A percentile compares a stretch with the other conserved stretches of the same genome.
These are phyloP conservation scores for Artemisia annua DNA, from an alignment of 129 eudicot genomes.

Conservation along the genomic window DNA sequence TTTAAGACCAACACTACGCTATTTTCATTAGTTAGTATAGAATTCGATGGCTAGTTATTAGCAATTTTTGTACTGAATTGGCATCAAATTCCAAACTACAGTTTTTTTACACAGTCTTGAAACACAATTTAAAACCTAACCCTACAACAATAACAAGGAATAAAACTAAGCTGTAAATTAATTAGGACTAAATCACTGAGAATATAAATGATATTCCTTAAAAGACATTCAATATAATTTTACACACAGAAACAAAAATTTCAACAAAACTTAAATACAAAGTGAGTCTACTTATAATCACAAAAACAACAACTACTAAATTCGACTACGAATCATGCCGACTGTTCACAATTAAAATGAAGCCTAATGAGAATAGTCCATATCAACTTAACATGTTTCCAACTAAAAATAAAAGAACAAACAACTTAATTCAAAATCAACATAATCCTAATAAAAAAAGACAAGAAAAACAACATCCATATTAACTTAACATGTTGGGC, in stretches of 20 bases:
- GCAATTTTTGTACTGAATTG: background rate
- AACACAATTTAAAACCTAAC: slow-evolving; percentile 21
- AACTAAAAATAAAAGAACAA: background rate
- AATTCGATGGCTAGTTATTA: background rate
- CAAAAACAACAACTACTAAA: background rate
- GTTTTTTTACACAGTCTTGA: background rate
- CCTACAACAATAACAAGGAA: background rate
- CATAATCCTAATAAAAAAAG: too few species aligned
- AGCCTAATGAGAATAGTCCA: background rate
- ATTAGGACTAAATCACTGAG: slow-evolving; percentile 7
- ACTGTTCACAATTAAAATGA: background rate
- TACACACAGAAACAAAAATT: background rate
- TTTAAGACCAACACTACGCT: background rate
- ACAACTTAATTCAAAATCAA: background rate
- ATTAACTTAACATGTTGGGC: too few species aligned
- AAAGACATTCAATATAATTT: too few species aligned
- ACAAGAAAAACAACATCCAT: too few species aligned
- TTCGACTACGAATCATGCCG: background rate
- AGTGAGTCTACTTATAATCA: background rate
- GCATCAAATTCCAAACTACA: background rate
- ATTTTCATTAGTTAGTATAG: background rate
- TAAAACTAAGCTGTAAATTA: background rate
- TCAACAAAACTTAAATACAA: background rate
- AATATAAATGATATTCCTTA: too few species aligned
- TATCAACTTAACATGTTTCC: background rate